These are phyloP conservation scores for Sporopachydermia lactativora DNA, from an alignment of 805 yeast species.

Conservation along the genomic window DNA sequence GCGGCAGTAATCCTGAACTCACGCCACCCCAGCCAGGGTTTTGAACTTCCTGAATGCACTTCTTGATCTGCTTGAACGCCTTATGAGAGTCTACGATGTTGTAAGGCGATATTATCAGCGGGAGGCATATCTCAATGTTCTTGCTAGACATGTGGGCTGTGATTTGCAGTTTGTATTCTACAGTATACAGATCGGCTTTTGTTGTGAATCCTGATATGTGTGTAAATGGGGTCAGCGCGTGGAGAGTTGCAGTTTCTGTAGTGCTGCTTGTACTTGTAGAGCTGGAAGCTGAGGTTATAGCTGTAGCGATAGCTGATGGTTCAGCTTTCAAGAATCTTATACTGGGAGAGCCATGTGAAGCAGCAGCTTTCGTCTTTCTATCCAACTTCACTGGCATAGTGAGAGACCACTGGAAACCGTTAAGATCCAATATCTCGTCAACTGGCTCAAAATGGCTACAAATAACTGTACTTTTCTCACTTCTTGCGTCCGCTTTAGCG, in stretches of 20 bases:
- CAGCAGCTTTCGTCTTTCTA: slow-evolving; percentile 14
- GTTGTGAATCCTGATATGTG: slow-evolving; percentile 28
- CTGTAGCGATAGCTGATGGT: slow-evolving; percentile 7
- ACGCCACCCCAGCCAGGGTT: not conserved
- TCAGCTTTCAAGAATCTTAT: slow-evolving; percentile 5
- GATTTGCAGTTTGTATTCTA: slow-evolving; percentile 35
- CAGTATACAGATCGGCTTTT: slow-evolving; percentile 34
- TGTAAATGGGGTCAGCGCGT: slow-evolving; percentile 15
- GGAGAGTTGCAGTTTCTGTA: slow-evolving; percentile 22
- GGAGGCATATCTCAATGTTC: slow-evolving; percentile 34
- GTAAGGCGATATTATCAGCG: slow-evolving; percentile 41
- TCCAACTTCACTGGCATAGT: slow-evolving; percentile 15
- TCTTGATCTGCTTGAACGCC: not conserved
- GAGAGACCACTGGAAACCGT: slow-evolving; percentile 4
- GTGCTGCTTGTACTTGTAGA: not conserved
- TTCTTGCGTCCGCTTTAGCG: not conserved
- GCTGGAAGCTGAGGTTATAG: not conserved
- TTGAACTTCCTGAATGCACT: not conserved
- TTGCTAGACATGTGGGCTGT: slow-evolving; percentile 36
- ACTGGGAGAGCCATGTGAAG: slow-evolving; percentile 12
- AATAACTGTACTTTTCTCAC: not conserved
- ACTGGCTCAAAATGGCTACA: not conserved
- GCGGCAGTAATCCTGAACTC: not conserved
- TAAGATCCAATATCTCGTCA: slow-evolving; percentile 7
- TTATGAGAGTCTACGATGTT: not conserved